Conservation (phyloP, 2,329 filamentous ascomycete genomes). For the Monosporascus sp. region DNA sequence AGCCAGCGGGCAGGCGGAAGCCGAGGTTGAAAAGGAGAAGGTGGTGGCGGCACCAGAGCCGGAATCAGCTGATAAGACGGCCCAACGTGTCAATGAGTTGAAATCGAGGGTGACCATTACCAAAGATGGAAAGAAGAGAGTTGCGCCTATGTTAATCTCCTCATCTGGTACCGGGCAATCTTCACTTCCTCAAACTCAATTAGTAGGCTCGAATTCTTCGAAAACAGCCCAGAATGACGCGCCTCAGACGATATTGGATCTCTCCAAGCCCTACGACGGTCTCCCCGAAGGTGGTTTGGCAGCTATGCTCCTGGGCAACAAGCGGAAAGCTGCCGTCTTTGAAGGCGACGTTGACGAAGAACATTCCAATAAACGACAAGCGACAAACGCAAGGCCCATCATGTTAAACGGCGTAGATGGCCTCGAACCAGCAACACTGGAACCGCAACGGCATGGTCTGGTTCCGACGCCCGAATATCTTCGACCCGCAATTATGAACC, state of each 20-base stretch:
- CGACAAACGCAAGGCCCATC: constrained; percentile 67
- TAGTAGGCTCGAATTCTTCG: constrained; percentile 69
- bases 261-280: constrained; percentile 91
- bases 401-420: constrained; percentile 74
- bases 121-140: constrained; percentile 94
- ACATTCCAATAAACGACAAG: constrained; percentile 43
- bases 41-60: constrained; percentile 33
- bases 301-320: constrained; percentile 85
- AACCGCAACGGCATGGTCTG: constrained; percentile 53
- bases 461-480: constrained; percentile 76
- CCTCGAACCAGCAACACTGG: constrained; percentile 66
- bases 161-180: constrained; percentile 83
- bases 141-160: constrained; percentile 86
- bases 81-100: constrained; percentile 53
- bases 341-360: constrained; percentile 74
- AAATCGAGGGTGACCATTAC: constrained; percentile 92
- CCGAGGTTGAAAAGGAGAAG: constrained; percentile 20
- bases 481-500: constrained; percentile 80
- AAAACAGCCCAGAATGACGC: constrained; percentile 62
- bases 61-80: constrained; percentile 48
- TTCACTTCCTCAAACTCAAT: constrained; percentile 80
- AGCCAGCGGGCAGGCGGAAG: constrained; percentile 27
- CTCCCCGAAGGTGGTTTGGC: constrained; percentile 85
- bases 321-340: constrained; percentile 70
- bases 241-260: constrained; percentile 77